A percentile compares a stretch with the other conserved stretches of the same genome.
Evolutionary conservation across 2,329 filamentous ascomycete genomes (phyloP).

Genomic region (Sphaerulina vaccinii): DNA sequence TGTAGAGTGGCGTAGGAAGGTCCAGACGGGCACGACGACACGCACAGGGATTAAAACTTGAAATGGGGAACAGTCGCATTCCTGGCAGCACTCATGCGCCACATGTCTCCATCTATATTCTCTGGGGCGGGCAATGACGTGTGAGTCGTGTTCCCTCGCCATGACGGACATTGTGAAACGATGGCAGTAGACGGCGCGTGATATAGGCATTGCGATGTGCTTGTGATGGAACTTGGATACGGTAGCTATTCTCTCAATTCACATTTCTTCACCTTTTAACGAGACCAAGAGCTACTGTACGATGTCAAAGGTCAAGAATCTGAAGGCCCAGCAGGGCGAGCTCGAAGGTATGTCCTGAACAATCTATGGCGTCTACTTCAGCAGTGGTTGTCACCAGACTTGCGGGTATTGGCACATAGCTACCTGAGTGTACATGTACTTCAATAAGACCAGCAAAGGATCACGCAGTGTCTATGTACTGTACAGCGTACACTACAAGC

Average conservation of each 20-base stretch:
- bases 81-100: conserved; percentile 10
- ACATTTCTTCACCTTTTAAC: neutral
- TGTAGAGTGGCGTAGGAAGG: neutral
- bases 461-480: too few relatives aligned
- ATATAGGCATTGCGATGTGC: neutral
- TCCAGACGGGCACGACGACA: neutral
- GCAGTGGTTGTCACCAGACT: conserved; percentile 8
- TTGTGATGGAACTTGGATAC: conserved; percentile 6
- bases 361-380: conserved; percentile 6
- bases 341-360: conserved; percentile 39
- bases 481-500: too few relatives aligned
- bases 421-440: conserved; percentile 10
- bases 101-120: conserved; percentile 13
- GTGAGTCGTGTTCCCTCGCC: neutral
- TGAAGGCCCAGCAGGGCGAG: conserved; percentile 45
- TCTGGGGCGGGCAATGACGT: conserved; percentile 20
- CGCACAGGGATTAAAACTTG: conserved; percentile 18
- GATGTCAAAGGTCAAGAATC: conserved; percentile 34
- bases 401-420: conserved; percentile 15
- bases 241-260: neutral
- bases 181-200: conserved; percentile 14
- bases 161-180: conserved; percentile 16
- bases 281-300: neutral
- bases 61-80: conserved; percentile 1
- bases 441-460: neutral